Evolutionary conservation across 2,329 filamentous ascomycete genomes (phyloP), one percentile per base, ranked within the genome.

Genomic region (Xylariaceae sp.): DNA sequence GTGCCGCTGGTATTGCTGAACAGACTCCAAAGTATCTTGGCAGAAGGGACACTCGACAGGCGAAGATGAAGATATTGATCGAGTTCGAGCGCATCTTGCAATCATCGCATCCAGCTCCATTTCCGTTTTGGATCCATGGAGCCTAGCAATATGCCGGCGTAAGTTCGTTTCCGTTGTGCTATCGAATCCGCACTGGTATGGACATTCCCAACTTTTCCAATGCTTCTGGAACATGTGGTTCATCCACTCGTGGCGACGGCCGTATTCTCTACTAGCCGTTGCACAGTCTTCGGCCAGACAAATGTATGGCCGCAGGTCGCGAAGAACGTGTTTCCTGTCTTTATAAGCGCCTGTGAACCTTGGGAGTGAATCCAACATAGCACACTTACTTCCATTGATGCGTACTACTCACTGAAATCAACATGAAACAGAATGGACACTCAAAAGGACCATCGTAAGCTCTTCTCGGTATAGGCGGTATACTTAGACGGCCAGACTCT

Each of bases 381-480:
- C 13, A 21, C 22, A 47, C 65, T 55, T 50, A 71, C 55, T 64
- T 67, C 72, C 72, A 75, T 0, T 66, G 56, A 1, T 19, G n/a
- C 12, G 45, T 58, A 8, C 56, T 58, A 3, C 34, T 59, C 0
- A 68, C 58, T 1, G 55, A 67, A 3, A 74, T 64, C 5, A 73
- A 64, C 39, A 65, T 65, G 29, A 65, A 73, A 47, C 73, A 76
- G 8, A 72, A 73, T 0, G 70, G 72, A 34, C 73, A 75, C 53
- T 73, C 66, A 37, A 74, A 74, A 0, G 65, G 62, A 0, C 65
- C 64, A 9, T 62, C 43, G 0, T 45, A 26, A 0, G 66, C 60
- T 1, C 59, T 59, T 30, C 57, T 54, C 0, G 69, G 67, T 2
- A 59, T 47, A 2, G 47, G 65, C 16, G 56, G 72, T 7, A 63